Conservation (phyloP, 139 green algal genomes). For the Chlamydomonas asymmetrica region DNA sequence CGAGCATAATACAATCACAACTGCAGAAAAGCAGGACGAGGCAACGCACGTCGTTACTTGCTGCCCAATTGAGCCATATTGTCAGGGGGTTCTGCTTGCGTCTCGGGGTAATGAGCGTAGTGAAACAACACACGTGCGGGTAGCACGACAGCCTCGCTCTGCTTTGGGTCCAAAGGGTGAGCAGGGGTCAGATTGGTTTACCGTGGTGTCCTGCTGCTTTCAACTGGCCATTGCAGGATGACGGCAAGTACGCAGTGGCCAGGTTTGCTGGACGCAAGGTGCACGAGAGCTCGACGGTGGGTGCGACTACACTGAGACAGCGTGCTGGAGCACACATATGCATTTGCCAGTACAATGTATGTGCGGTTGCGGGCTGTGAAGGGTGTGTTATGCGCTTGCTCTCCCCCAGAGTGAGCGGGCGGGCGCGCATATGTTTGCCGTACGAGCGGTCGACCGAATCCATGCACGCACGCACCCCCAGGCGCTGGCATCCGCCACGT, state of each 20-base stretch:
- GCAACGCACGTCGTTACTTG: background rate
- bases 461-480: too few relatives aligned
- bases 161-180: background rate
- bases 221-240: constrained; percentile 35
- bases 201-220: too few relatives aligned
- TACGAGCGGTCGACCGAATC: too few relatives aligned
- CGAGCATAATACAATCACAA: background rate
- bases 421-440: too few relatives aligned
- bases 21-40: background rate
- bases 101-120: background rate
- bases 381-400: too few relatives aligned
- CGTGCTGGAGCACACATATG: background rate
- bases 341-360: too few relatives aligned
- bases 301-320: constrained; percentile 9
- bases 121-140: background rate
- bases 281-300: constrained; percentile 48
- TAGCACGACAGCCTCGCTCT: background rate
- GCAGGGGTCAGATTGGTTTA: background rate
- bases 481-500: too few relatives aligned
- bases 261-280: constrained; percentile 32
- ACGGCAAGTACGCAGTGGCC: constrained; percentile 52
- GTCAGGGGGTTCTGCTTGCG: background rate
- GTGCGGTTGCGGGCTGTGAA: too few relatives aligned
- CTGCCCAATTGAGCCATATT: constrained; percentile 15
- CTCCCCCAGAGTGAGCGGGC: too few relatives aligned